Conservation (phyloP, 164 flowering plant genomes). For the Liriodendron chinense region DNA sequence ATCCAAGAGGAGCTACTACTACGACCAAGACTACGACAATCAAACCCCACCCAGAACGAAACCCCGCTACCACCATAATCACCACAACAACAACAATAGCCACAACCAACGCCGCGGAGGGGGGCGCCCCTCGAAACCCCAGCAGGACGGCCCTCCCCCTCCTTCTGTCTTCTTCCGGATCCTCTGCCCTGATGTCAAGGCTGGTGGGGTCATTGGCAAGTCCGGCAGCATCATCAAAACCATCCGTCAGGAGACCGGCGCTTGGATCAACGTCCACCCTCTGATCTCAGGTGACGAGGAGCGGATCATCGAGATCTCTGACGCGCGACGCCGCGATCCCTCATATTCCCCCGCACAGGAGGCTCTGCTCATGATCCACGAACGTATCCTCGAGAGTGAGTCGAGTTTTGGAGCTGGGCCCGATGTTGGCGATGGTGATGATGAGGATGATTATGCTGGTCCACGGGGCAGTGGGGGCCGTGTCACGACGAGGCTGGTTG, state of each 20-base stretch:
- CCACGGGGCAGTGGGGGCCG: slow-evolving; percentile 31
- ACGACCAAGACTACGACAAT: slow-evolving; percentile 72
- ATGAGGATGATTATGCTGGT: slow-evolving; percentile 40
- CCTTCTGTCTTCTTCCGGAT: slow-evolving; percentile 71
- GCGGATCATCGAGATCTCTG: slow-evolving; percentile 92
- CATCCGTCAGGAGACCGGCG: slow-evolving; percentile 91
- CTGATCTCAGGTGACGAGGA: slow-evolving; percentile 82
- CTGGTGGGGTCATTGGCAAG: slow-evolving; percentile 92
- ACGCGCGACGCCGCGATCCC: slow-evolving; percentile 66
- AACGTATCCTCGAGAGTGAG: slow-evolving; percentile 84
- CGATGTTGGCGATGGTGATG: slow-evolving; percentile 32
- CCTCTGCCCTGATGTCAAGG: slow-evolving; percentile 77
- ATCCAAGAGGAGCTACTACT: slow-evolving; percentile 80
- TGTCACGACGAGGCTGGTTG: slow-evolving; percentile 83
- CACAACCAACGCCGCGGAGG: slow-evolving; percentile 41
- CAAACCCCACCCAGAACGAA: slow-evolving; percentile 48
- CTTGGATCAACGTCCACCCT: slow-evolving; percentile 92
- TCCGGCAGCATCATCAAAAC: slow-evolving; percentile 85
- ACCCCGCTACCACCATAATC: slow-evolving; percentile 45
- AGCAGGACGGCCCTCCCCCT: slow-evolving; percentile 30
- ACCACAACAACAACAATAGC: slow-evolving; percentile 22
- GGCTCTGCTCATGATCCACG: slow-evolving; percentile 80
- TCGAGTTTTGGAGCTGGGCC: slow-evolving; percentile 27
- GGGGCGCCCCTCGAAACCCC: slow-evolving; percentile 30
- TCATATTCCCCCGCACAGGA: slow-evolving; percentile 88